Evolutionary conservation across 768 basidiomycete species (phyloP), one percentile per base, ranked within the genome.

Genomic region (Termitomyces sp.): DNA sequence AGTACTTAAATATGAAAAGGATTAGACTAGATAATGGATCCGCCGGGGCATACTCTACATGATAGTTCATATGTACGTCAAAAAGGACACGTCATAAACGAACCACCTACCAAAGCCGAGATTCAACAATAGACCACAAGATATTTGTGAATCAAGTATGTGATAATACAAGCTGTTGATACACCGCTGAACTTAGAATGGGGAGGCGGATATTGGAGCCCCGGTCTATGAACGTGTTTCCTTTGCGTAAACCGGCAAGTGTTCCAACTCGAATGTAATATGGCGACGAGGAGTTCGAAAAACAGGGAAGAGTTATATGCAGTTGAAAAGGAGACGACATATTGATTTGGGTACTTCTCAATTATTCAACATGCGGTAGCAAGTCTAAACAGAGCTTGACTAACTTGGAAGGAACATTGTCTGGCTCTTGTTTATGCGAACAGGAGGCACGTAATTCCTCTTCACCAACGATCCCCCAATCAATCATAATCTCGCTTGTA

Each of bases 1-100:
- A 74, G 41, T 5, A 70, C 50, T 0, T 65, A 0, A 8, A 66
- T 17, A 5, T 66, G 62, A 43, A 73, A 70, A 30, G 30, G 76
- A 41, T 70, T 59, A 21, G 77, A 33, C 64, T 60, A 62, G 12
- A 64, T 42, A 17, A 64, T 23, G 5, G 61, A 58, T 3, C 55
- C 57, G 11, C 63, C 63, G n/a, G 65, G 65, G 43, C 61, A 66
- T 21, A 43, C 54, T 35, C 65, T 66, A 42, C 4, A 30, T 28
- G 11, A 43, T 23, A 23, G 21, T n/a, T n/a, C n/a, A 30, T 3
- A 5, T 33, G 7, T 5, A 6, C 30, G 1, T 30, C 30, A 30
- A 3, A 8, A 30, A 30, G 30, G 8, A 30, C 4, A 3, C 23
- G 9, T 38, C 21, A 52, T 23, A 31, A 30, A 26, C 28, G 23